phyloP scores from a whole-genome alignment of 129 eudicot species.

The Pseudognaphalium luteoalbum region DNA sequence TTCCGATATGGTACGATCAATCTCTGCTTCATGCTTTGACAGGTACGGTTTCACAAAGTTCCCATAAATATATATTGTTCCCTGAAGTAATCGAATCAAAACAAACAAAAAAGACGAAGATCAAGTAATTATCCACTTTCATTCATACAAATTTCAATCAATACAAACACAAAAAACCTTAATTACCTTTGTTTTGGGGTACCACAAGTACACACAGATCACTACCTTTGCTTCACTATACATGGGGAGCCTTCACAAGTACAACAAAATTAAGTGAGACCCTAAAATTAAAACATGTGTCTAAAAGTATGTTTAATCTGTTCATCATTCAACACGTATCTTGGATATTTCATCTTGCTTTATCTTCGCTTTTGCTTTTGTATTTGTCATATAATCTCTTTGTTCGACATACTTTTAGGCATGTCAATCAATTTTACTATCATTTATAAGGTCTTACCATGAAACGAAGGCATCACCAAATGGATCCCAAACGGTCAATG shows the following conservation, averaged over 20 bases:
- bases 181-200: constrained; percentile 78
- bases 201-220: constrained; percentile 78
- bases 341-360: too few relatives aligned
- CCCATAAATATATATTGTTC: constrained; percentile 78
- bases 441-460: constrained; percentile 49
- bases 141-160: background rate
- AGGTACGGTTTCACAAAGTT: constrained; percentile 77
- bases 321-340: background rate
- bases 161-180: background rate
- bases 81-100: constrained; percentile 46
- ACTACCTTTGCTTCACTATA: constrained; percentile 91
- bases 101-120: background rate
- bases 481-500: constrained; percentile 80
- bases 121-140: background rate
- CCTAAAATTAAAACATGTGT: background rate
- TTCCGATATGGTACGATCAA: constrained; percentile 79
- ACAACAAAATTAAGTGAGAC: constrained; percentile 21
- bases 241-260: constrained; percentile 75
- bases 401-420: too few relatives aligned
- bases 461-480: constrained; percentile 71
- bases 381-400: too few relatives aligned
- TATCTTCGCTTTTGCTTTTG: too few relatives aligned
- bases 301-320: background rate
- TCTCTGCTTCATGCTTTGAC: constrained; percentile 75
- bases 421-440: background rate